A percentile compares a stretch with the other conserved stretches of the same genome.
Evolutionary conservation across 495 filamentous ascomycete species (phyloP).

Genomic region (Talaromyces adpressus): DNA sequence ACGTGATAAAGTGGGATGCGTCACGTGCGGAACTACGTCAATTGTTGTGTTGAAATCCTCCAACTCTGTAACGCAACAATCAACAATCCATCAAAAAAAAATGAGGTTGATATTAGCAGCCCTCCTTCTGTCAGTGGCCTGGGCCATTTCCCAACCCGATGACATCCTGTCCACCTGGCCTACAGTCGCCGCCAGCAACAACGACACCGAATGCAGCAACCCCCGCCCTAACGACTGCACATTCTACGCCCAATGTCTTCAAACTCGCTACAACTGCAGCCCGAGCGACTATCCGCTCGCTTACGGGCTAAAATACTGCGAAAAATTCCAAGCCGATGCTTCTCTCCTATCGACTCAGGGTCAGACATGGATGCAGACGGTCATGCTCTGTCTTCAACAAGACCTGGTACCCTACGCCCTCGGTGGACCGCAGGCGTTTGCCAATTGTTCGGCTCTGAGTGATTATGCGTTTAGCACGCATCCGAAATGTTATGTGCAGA

Average conservation of each 20-base stretch:
- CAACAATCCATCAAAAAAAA: neutral
- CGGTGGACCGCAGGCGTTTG: slow-evolving; percentile 1
- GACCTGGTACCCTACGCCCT: slow-evolving; percentile 12
- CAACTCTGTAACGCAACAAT: neutral
- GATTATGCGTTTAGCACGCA: slow-evolving; percentile 18
- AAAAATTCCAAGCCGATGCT: slow-evolving; percentile 9
- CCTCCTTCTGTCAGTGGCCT: neutral
- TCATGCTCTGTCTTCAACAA: slow-evolving; percentile 18
- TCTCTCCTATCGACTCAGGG: slow-evolving; percentile 9
- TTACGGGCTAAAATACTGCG: slow-evolving; percentile 19
- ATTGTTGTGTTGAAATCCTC: neutral
- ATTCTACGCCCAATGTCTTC: slow-evolving; percentile 17
- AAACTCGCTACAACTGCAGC: slow-evolving; percentile 12
- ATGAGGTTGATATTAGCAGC: neutral
- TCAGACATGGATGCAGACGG: slow-evolving; percentile 16
- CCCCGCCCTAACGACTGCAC: slow-evolving; percentile 15
- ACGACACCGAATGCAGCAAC: slow-evolving; percentile 10
- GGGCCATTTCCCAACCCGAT: neutral
- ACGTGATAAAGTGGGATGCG: neutral
- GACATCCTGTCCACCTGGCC: neutral
- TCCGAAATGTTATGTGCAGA: slow-evolving; percentile 17
- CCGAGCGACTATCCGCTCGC: slow-evolving; percentile 13
- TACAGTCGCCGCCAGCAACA: neutral
- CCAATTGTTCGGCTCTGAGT: slow-evolving; percentile 12
- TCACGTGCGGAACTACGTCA: neutral